phyloP scores from a whole-genome alignment of 2,329 filamentous ascomycete genomes.

The Xylariaceae sp. region DNA sequence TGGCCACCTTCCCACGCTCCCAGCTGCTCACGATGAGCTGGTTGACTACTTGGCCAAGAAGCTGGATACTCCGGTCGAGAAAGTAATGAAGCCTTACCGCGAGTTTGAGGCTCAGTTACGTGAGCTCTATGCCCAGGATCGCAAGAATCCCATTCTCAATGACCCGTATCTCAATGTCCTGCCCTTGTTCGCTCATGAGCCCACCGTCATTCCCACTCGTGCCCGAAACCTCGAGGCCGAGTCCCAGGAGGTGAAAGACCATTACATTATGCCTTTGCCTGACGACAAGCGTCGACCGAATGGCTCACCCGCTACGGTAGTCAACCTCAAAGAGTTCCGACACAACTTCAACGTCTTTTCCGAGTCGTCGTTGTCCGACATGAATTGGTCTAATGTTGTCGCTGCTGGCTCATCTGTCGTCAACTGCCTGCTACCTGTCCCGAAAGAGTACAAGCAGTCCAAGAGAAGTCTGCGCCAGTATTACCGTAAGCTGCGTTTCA shows the following conservation, averaged over 20 bases:
- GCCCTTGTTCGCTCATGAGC: conserved; percentile 58
- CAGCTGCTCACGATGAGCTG: conserved; percentile 41
- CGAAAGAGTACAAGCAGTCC: conserved; percentile 54
- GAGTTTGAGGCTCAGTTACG: conserved; percentile 64
- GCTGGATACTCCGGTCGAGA: conserved; percentile 46
- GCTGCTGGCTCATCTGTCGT: conserved; percentile 78
- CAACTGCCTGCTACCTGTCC: conserved; percentile 71
- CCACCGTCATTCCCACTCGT: conserved; percentile 54
- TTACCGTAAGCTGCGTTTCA: conserved; percentile 73
- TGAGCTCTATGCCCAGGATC: conserved; percentile 65
- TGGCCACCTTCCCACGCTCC: conserved; percentile 39
- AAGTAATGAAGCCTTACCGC: conserved; percentile 63
- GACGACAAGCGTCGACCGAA: conserved; percentile 56
- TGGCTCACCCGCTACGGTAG: conserved; percentile 64
- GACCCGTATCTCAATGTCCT: conserved; percentile 60
- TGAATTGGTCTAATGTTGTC: conserved; percentile 80
- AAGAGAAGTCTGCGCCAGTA: conserved; percentile 65
- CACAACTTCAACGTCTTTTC: conserved; percentile 79
- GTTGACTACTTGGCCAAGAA: conserved; percentile 51
- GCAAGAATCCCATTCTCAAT: conserved; percentile 51
- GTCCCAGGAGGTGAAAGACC: conserved; percentile 54
- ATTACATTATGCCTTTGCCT: conserved; percentile 66
- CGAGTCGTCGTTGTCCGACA: conserved; percentile 68
- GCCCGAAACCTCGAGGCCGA: conserved; percentile 57
- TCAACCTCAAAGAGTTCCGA: conserved; percentile 65